A percentile compares a stretch with the other conserved stretches of the same genome.
Conservation (phyloP, 73 alveolate genomes). For the Symbiodinium pilosum region DNA sequence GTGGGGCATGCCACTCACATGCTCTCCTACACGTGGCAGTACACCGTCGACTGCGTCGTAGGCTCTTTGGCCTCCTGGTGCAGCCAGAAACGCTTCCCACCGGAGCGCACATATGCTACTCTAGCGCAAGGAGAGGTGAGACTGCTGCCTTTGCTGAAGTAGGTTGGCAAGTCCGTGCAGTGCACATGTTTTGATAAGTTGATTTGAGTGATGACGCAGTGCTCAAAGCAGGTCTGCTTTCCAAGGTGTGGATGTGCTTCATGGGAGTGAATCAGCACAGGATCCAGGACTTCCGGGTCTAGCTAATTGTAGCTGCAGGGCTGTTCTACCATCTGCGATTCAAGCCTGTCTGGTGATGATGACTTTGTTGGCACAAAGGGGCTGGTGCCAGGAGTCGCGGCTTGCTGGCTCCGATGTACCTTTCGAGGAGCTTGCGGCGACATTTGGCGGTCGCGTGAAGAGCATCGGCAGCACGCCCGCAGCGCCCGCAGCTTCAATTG, state of each 20-base stretch:
- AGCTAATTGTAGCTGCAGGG: no score
- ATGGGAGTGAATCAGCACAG: conserved; percentile 91
- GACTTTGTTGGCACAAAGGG: not conserved
- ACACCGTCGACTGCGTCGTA: conserved; percentile 23
- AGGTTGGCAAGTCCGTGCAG: no score
- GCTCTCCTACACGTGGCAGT: conserved; percentile 86
- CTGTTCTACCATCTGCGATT: no score
- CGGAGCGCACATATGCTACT: conserved; percentile 19
- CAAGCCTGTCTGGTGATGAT: not conserved
- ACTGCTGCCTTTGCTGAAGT: no score
- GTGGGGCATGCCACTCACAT: conserved; percentile 60
- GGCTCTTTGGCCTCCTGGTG: conserved; percentile 59
- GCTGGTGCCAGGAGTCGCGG: conserved; percentile 17
- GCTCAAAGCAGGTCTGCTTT: no score
- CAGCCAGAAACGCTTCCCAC: not conserved
- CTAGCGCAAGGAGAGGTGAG: not conserved
- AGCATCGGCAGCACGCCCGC: conserved; percentile 33
- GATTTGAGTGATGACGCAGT: no score
- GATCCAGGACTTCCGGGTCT: conserved; percentile 43
- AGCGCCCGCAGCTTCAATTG: no score
- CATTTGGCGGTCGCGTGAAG: conserved; percentile 27
- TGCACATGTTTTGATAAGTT: no score
- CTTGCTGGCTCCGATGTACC: conserved; percentile 25
- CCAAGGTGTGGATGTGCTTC: conserved; percentile 80
- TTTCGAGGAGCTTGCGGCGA: conserved; percentile 44